Conservation (phyloP, 495 filamentous ascomycete species). For the Thermochaetoides thermophila region DNA sequence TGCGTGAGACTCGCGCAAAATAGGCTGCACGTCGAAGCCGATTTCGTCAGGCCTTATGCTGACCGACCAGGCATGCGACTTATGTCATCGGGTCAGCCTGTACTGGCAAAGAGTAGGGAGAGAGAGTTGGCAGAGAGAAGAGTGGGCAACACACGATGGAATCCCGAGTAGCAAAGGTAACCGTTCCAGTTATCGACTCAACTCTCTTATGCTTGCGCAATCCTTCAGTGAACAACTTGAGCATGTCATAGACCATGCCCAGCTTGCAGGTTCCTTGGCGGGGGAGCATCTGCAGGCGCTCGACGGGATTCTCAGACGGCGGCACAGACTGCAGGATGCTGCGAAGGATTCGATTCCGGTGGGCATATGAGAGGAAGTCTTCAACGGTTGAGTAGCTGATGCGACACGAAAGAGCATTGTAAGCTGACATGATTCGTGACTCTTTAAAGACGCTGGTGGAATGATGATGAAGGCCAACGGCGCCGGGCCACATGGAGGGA, state of each 20-base stretch:
- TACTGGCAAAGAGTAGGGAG: too few species aligned
- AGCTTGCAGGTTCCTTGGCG: slow-evolving; percentile 9
- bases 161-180: neutral
- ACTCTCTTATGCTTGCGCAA: slow-evolving; percentile 15
- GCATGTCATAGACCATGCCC: slow-evolving; percentile 11
- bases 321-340: too few species aligned
- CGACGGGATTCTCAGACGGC: slow-evolving; percentile 6
- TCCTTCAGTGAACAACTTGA: slow-evolving; percentile 43
- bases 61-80: too few species aligned
- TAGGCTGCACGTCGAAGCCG: neutral
- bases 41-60: neutral
- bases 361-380: slow-evolving; percentile 9
- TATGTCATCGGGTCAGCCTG: too few species aligned
- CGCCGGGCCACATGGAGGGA: too few species aligned
- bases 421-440: too few species aligned
- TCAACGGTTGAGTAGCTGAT: slow-evolving; percentile 12
- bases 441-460: too few species aligned
- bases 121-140: neutral
- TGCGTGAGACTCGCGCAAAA: slow-evolving; percentile 1
- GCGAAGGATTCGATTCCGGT: too few species aligned
- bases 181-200: slow-evolving; percentile 1
- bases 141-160: neutral
- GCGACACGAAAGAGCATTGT: neutral
- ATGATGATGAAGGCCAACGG: too few species aligned
- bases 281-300: slow-evolving; percentile 1